Conservation (phyloP, 257 asterid genomes). For the Euphrasia confusa region DNA sequence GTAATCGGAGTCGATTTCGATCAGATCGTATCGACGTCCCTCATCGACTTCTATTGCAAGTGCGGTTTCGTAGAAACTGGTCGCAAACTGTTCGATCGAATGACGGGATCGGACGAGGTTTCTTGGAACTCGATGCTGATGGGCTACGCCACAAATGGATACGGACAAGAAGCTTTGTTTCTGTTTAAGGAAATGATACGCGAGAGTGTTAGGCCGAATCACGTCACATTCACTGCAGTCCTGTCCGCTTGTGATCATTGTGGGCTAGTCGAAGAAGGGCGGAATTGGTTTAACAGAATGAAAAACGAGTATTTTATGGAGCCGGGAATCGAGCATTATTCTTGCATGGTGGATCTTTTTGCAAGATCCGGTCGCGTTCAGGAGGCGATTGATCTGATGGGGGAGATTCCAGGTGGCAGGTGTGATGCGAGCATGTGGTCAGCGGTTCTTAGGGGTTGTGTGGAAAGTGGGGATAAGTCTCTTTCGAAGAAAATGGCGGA, state of each 20-base stretch:
- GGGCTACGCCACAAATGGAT: slow-evolving; percentile 91
- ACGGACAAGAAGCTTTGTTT: slow-evolving; percentile 57
- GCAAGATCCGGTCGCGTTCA: slow-evolving; percentile 60
- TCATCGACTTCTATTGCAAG: slow-evolving; percentile 73
- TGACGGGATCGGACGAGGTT: slow-evolving; percentile 47
- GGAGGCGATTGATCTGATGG: slow-evolving; percentile 59
- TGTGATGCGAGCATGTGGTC: slow-evolving; percentile 79
- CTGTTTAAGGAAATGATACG: slow-evolving; percentile 61
- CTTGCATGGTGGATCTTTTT: slow-evolving; percentile 86
- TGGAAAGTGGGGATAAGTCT: slow-evolving; percentile 49
- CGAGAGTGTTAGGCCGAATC: slow-evolving; percentile 42
- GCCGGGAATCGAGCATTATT: slow-evolving; percentile 82
- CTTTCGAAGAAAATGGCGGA: slow-evolving; percentile 49
- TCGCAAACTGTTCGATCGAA: slow-evolving; percentile 52
- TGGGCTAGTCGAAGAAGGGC: slow-evolving; percentile 81
- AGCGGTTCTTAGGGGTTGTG: slow-evolving; percentile 71
- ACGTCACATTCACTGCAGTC: slow-evolving; percentile 70
- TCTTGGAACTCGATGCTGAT: slow-evolving; percentile 81
- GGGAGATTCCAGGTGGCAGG: slow-evolving; percentile 46
- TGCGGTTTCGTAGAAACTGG: slow-evolving; percentile 62
- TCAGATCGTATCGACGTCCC: slow-evolving; percentile 57
- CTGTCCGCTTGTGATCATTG: slow-evolving; percentile 93
- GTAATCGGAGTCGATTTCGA: slow-evolving; percentile 58
- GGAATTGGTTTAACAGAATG: slow-evolving; percentile 61
- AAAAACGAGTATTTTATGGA: slow-evolving; percentile 45